Evolutionary conservation across 805 yeast species (phyloP).

Genomic region (Millerozyma miso): DNA sequence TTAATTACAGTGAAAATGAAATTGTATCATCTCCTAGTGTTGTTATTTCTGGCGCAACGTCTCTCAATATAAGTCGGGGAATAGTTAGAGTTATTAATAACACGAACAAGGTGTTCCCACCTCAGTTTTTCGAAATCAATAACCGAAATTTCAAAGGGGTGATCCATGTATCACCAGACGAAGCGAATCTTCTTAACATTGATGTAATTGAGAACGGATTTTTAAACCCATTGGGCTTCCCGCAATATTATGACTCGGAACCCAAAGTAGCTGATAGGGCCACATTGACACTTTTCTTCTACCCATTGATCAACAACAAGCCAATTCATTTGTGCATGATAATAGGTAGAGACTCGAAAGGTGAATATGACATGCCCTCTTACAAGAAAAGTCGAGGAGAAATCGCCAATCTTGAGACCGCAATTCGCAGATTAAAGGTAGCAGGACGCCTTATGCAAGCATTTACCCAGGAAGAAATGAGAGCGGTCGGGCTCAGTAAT

Average conservation of each 20-base stretch:
- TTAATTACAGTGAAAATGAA: constrained; percentile 32
- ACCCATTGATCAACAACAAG: constrained; percentile 58
- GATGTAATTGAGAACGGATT: constrained; percentile 42
- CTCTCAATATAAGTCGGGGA: constrained; percentile 16
- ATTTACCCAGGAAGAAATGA: constrained; percentile 86
- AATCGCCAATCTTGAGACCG: constrained; percentile 64
- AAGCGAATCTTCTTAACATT: constrained; percentile 49
- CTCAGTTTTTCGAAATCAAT: constrained; percentile 66
- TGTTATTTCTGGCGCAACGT: constrained; percentile 29
- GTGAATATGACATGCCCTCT: constrained; percentile 64
- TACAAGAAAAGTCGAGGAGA: constrained; percentile 46
- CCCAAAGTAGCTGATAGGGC: constrained; percentile 21
- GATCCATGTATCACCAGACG: constrained; percentile 66
- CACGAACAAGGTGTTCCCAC: constrained; percentile 50
- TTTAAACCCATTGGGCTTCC: constrained; percentile 24
- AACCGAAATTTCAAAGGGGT: constrained; percentile 65
- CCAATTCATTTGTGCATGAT: constrained; percentile 80
- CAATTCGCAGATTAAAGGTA: constrained; percentile 68
- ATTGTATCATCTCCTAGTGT: constrained; percentile 39
- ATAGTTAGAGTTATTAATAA: constrained; percentile 31
- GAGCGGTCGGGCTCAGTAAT: constrained; percentile 69
- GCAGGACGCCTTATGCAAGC: constrained; percentile 90
- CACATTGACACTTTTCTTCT: constrained; percentile 19
- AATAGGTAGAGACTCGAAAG: constrained; percentile 72
- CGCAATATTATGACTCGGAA: constrained; percentile 11